phyloP scores from a whole-genome alignment of 257 asterid genomes.

The Solanum pimpinellifolium region DNA sequence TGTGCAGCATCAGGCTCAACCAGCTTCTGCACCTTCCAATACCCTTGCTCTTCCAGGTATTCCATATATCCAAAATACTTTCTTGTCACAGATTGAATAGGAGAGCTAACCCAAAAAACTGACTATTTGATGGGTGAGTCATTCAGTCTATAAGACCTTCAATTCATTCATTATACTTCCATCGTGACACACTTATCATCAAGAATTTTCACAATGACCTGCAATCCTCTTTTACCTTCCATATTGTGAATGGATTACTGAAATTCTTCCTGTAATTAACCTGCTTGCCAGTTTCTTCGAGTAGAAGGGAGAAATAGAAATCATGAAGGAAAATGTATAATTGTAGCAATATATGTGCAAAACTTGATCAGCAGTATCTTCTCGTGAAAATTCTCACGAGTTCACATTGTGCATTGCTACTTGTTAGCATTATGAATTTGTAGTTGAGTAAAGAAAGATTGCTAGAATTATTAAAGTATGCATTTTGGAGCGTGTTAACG shows the following conservation, averaged over 20 bases:
- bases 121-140: neutral
- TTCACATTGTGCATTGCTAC: neutral
- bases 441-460: neutral
- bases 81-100: neutral
- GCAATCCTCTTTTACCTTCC: neutral
- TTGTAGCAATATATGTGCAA: neutral
- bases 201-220: neutral
- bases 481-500: neutral
- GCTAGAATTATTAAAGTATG: neutral
- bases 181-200: neutral
- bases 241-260: neutral
- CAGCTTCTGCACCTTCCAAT: conserved; percentile 37
- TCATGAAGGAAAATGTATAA: neutral
- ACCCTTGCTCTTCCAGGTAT: conserved; percentile 88
- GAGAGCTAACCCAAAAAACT: neutral
- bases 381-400: neutral
- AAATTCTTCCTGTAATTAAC: neutral
- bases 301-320: neutral
- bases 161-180: neutral
- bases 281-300: neutral
- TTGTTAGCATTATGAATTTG: neutral
- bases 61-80: neutral
- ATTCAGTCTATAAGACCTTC: neutral
- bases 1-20: conserved; percentile 36
- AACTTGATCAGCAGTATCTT: neutral